Evolutionary conservation across 2,329 filamentous ascomycete genomes (phyloP), one percentile per base, ranked within the genome.

Genomic region (Penicillium sp.): DNA sequence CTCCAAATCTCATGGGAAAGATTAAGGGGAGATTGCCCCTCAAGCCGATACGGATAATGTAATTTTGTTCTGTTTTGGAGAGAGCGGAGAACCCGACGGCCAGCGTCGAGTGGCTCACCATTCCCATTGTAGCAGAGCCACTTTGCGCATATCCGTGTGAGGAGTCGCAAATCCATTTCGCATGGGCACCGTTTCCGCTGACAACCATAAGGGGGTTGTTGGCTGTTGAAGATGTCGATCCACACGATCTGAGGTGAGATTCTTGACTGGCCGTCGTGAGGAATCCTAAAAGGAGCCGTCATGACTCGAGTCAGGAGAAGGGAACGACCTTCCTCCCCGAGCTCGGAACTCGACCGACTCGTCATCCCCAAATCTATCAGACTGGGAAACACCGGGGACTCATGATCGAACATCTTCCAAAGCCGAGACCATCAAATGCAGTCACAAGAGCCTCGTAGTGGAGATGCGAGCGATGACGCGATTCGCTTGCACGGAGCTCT

Each of bases 371-470:
- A 30, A 35, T 25, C 10, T 28, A 28, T 28, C 27, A 28, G 4
- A 22, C 25, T 8, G 25, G 25, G 16, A 44, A 18, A 33, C 9
- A 33, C 33, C 1, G 31, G n/a, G 31, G n/a, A 18, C 6, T 35
- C 31, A 35, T n/a, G 18, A 9, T 35, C 31, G 5, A 24, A 16
- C 28, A 16, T 13, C 18, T 35, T 27, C 24, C 38, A 30, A 41
- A 42, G 43, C 43, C 46, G 24, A 35, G 24, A 33, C 22, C 27
- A 10, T 9, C 27, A 14, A 41, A 14, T 38, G 22, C 13, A 16
- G 22, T 38, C 31, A 41, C 43, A 40, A 56, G 53, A 53, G 54
- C 54, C 50, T 56, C 47, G 47, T 45, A 28, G 46, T 48, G 54
- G 47, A 35, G 41, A 13, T 5, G 10, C 9, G 8, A 25, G 24